Base-by-base conservation (phyloP, 768 basidiomycete species). In the Sarcodon aspratus region DNA sequence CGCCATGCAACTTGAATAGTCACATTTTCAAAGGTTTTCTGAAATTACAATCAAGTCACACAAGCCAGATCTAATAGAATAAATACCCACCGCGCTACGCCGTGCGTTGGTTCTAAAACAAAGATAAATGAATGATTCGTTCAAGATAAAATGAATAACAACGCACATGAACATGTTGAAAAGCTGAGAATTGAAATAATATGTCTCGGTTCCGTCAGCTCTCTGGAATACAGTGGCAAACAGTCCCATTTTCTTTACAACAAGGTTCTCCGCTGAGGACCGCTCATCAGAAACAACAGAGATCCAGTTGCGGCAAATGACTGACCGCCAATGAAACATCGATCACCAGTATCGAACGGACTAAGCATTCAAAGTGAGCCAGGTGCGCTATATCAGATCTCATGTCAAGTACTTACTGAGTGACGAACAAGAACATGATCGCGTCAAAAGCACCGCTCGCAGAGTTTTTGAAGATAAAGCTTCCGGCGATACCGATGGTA, bases 401-500 rank as follows among this genome's bases (percentile, higher is more conserved):
- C 13, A 13, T 15, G 2, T 17, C 40, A 11, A 17, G 40, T 27
- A 68, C 84, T 54, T 53, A 86, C 85, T 90, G 87, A 3, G 85
- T 82, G 36, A 88, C 85, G 59, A 88, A 88, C 53, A 87, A 62
- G 61, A 90, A 85, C 74, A 87, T 82, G 57, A 88, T 81, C 27
- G 85, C 73, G 62, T 88, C 85, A 57, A 90, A 90, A 13, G 80
- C 80, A 48, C 66, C 73, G 52, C 80, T 78, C 17, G 85, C 82
- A 5, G 85, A 64, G 54, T 70, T 76, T 67, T 85, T 87, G 72
- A 90, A 90, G 54, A 90, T 73, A 57, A 90, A 90, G 60, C 84
- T 86, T 9, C 77, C 78, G 6, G 81, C 87, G 50, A 90, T 76
- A 10, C 69, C 76, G 55, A 88, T 58, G 13, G 85, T 73, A 61